phyloP scores from a whole-genome alignment of 2,329 filamentous ascomycete species.

The Claviceps cyperi region DNA sequence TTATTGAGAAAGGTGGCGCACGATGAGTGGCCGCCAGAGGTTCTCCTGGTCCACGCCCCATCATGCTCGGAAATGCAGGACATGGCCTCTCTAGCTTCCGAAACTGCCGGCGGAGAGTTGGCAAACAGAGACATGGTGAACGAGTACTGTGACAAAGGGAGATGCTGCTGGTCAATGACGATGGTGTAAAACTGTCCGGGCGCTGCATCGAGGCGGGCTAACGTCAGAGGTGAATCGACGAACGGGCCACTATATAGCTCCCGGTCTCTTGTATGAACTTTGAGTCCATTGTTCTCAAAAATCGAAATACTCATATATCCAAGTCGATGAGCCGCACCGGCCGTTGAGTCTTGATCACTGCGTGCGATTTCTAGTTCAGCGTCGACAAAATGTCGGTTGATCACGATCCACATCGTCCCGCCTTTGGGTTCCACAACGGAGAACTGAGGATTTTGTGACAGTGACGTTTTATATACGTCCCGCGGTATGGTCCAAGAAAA shows the following conservation, averaged over 20 bases:
- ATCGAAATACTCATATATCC: conserved; percentile 84
- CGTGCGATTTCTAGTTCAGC: conserved; percentile 44
- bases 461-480: conserved; percentile 34
- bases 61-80: conserved; percentile 40
- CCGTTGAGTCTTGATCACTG: conserved; percentile 24
- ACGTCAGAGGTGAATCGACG: conserved; percentile 84
- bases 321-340: conserved; percentile 34
- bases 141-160: conserved; percentile 59
- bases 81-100: conserved; percentile 46
- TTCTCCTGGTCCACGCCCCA: conserved; percentile 62
- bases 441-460: conserved; percentile 57
- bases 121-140: conserved; percentile 83
- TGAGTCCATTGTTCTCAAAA: conserved; percentile 55
- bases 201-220: conserved; percentile 48
- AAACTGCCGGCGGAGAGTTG: conserved; percentile 43
- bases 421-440: conserved; percentile 44
- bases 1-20: conserved; percentile 68
- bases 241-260: conserved; percentile 66
- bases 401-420: conserved; percentile 65
- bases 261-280: conserved; percentile 60
- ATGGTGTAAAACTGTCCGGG: conserved; percentile 36
- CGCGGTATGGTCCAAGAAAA: conserved; percentile 63
- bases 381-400: conserved; percentile 74
- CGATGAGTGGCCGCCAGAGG: conserved; percentile 72
- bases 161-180: conserved; percentile 64